A percentile compares a stretch with the other conserved stretches of the same genome.
phyloP scores from a whole-genome alignment of 352 stramenopile species.

The Phytopythium kandeliae region DNA sequence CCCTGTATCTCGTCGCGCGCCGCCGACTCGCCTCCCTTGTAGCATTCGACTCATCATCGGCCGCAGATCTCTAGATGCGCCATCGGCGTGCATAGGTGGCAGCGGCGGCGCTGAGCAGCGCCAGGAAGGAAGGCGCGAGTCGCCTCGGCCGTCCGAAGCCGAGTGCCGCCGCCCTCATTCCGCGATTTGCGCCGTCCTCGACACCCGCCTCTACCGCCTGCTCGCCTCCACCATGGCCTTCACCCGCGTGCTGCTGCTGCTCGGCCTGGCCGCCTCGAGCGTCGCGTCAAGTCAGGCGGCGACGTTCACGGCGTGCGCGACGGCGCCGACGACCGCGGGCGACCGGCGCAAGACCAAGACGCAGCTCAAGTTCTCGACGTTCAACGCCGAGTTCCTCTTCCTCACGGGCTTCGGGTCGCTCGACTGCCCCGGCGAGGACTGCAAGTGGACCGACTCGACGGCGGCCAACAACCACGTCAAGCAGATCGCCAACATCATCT shows the following conservation, averaged over 20 bases:
- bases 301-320: constrained; percentile 35
- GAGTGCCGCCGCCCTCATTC: neutral
- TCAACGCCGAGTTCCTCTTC: constrained; percentile 62
- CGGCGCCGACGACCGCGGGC: constrained; percentile 26
- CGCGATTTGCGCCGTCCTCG: neutral
- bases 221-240: neutral
- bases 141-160: neutral
- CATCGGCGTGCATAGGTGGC: no score
- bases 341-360: constrained; percentile 41
- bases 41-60: no score
- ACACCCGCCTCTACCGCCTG: neutral
- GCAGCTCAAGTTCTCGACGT: constrained; percentile 60
- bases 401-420: constrained; percentile 32
- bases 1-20: no score
- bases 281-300: constrained; percentile 19
- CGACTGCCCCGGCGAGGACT: constrained; percentile 39
- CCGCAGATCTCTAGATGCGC: no score
- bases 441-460: constrained; percentile 38
- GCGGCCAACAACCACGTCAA: constrained; percentile 41
- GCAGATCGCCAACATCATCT: constrained; percentile 44
- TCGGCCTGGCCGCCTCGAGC: constrained; percentile 12
- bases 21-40: no score
- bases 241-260: constrained; percentile 1
- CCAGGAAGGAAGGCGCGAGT: no score
- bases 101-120: no score